These are phyloP conservation scores for Hypoxylon lenormandii DNA, from an alignment of 495 filamentous ascomycete species.

Conservation along the genomic window DNA sequence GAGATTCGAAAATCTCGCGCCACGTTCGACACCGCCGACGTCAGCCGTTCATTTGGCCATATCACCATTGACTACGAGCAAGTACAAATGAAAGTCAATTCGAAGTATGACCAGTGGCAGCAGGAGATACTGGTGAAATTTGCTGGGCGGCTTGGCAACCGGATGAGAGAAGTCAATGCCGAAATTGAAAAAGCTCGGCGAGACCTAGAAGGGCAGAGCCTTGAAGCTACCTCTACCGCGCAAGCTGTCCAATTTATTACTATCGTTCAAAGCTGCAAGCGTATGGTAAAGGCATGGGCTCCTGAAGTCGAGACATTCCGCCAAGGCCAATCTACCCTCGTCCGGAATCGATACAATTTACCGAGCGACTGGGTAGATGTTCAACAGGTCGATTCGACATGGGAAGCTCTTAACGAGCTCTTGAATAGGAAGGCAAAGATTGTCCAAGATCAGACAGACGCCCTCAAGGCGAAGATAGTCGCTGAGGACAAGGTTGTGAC, in stretches of 20 bases:
- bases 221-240: conserved; percentile 91
- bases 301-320: conserved; percentile 95
- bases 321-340: conserved; percentile 89
- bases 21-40: conserved; percentile 95
- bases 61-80: conserved; percentile 96
- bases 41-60: conserved; percentile 89
- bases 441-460: conserved; percentile 94
- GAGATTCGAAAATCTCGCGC: conserved; percentile 92
- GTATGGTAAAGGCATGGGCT: conserved; percentile 90
- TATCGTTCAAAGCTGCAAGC: conserved; percentile 92
- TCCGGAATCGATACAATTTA: conserved; percentile 91
- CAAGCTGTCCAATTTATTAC: conserved; percentile 99
- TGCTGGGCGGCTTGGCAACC: conserved; percentile 84
- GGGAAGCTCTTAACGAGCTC: conserved; percentile 89
- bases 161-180: conserved; percentile 87
- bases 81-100: conserved; percentile 96
- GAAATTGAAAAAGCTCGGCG: conserved; percentile 88
- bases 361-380: conserved; percentile 92
- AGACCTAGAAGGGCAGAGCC: conserved; percentile 87
- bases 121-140: conserved; percentile 95
- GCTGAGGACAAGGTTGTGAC: conserved; percentile 92
- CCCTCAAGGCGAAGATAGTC: conserved; percentile 90
- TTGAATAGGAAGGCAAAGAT: conserved; percentile 90
- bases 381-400: conserved; percentile 92
- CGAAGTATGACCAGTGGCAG: conserved; percentile 99